Percentiles rank a stretch among this genome's conserved stretches.
These are phyloP conservation scores for Quercus agrifolia DNA, from an alignment of 306 rosid genomes.

Conservation along the genomic window DNA sequence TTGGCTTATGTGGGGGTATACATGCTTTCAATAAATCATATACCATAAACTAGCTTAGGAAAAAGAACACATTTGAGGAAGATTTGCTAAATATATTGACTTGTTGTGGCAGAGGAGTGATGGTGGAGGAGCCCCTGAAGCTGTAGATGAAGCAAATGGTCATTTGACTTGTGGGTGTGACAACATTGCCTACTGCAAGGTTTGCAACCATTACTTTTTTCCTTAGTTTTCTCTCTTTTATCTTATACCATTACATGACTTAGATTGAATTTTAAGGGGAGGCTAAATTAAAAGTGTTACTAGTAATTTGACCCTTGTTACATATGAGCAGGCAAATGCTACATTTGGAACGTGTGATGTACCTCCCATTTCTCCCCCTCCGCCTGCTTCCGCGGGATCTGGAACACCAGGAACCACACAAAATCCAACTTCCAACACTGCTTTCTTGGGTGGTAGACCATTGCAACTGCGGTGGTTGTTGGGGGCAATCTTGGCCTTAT, in stretches of 20 bases:
- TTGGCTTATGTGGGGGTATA: not conserved
- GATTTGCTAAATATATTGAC: not conserved
- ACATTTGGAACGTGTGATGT: slow-evolving; percentile 68
- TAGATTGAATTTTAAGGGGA: too few species aligned
- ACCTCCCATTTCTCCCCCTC: slow-evolving; percentile 86
- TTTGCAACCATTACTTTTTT: slow-evolving; percentile 23
- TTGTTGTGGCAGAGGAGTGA: slow-evolving; percentile 66
- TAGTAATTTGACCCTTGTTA: slow-evolving; percentile 8
- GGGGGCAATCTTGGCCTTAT: slow-evolving; percentile 39
- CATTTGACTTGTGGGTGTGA: slow-evolving; percentile 93
- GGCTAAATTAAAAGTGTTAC: too few species aligned
- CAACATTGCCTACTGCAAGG: slow-evolving; percentile 94
- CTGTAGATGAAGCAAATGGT: slow-evolving; percentile 85
- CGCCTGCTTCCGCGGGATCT: slow-evolving; percentile 52
- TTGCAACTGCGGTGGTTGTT: slow-evolving; percentile 33
- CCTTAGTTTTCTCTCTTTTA: not conserved
- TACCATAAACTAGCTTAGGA: not conserved
- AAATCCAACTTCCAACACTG: slow-evolving; percentile 20
- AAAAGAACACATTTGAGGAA: not conserved
- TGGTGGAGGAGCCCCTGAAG: slow-evolving; percentile 95
- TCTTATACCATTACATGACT: not conserved
- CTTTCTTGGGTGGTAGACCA: slow-evolving; percentile 29
- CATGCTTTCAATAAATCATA: not conserved
- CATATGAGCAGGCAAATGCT: slow-evolving; percentile 49
- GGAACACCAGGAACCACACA: slow-evolving; percentile 13